Base-by-base conservation (phyloP, 768 basidiomycete genomes). In the Termitomyces sp. region DNA sequence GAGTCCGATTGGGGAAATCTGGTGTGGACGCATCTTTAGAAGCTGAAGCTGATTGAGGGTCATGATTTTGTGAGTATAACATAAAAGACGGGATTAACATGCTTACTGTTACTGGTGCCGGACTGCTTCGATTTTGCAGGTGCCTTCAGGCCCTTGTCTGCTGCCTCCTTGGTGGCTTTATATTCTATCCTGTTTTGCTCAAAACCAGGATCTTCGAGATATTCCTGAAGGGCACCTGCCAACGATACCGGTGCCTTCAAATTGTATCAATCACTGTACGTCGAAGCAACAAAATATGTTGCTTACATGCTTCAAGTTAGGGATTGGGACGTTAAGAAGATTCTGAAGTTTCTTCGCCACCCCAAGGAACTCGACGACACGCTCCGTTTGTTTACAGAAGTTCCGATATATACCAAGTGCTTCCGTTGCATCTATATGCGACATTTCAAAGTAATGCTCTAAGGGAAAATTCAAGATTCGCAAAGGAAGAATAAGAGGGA, bases 401-500 rank as follows among this genome's bases (percentile, higher is more conserved):
- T 89, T 85, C 56, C 93, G 91, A 76, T 99, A 99, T 61, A 98
- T 87, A 18, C 75, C 72, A 27, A 98, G 82, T 2, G 96, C 91
- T 34, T 90, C 86, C 39, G 82, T 75, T 0, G 96, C 97, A 68
- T 98, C 96, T n/a, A 87, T 73, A 62, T 91, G 89, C 0, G 94
- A 93, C 97, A 98, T 98, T 70, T 97, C 95, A 67, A 98, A 98
- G 73, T 97, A 99, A 73, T 96, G 90, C 68, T 98, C 97, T 87
- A 61, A 27, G 54, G 11, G 4, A 49, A 27, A 15, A 30, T 56
- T 72, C n/a, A 44, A 66, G 75, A 66, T 61, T 69, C 72, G 48
- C 42, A 58, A 44, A 58, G 12, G 12, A 7, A 12, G 39, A 27
- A 36, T 50, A 24, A 47, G 16, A 20, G 27, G 72, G 69, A 11